Percentiles rank a stretch among this genome's conserved stretches.
phyloP scores from a whole-genome alignment of 768 basidiomycete species.

The Boletus insuetus region DNA sequence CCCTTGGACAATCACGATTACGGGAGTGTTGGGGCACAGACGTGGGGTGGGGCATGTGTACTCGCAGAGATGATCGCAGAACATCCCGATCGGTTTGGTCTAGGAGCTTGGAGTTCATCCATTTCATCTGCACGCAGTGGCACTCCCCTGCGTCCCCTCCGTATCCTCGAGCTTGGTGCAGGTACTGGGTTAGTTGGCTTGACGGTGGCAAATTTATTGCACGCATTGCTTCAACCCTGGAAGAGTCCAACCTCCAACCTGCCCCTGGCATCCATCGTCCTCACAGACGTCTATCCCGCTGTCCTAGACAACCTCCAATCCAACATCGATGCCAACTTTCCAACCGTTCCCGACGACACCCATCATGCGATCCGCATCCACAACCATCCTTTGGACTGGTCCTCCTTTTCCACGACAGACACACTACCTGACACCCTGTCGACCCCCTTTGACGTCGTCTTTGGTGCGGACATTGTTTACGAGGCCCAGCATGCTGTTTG shows the following conservation, averaged over 20 bases:
- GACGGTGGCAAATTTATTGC: conserved; percentile 35
- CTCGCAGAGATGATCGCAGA: conserved; percentile 71
- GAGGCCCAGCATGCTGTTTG: conserved; percentile 47
- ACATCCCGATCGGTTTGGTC: conserved; percentile 50
- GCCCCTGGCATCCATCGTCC: conserved; percentile 30
- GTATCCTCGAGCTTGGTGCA: conserved; percentile 54
- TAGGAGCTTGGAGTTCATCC: conserved; percentile 12
- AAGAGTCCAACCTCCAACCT: background rate
- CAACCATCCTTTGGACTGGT: conserved; percentile 10
- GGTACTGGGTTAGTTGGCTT: conserved; percentile 56
- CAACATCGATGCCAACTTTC: conserved; percentile 37
- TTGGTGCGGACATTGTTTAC: conserved; percentile 57
- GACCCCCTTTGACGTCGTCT: conserved; percentile 44
- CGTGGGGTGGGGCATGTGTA: conserved; percentile 85
- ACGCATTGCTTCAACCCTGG: background rate
- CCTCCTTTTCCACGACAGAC: background rate
- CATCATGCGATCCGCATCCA: conserved; percentile 16
- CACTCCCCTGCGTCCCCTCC: conserved; percentile 17
- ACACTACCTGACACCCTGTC: conserved; percentile 25
- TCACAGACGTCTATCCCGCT: conserved; percentile 49
- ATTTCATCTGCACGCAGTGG: background rate
- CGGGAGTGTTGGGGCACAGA: conserved; percentile 77
- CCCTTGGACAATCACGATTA: conserved; percentile 70
- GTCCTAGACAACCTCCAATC: conserved; percentile 46
- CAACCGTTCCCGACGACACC: background rate